phyloP scores from a whole-genome alignment of 2,329 filamentous ascomycete genomes.

The Ascochyta viciae-villosae region DNA sequence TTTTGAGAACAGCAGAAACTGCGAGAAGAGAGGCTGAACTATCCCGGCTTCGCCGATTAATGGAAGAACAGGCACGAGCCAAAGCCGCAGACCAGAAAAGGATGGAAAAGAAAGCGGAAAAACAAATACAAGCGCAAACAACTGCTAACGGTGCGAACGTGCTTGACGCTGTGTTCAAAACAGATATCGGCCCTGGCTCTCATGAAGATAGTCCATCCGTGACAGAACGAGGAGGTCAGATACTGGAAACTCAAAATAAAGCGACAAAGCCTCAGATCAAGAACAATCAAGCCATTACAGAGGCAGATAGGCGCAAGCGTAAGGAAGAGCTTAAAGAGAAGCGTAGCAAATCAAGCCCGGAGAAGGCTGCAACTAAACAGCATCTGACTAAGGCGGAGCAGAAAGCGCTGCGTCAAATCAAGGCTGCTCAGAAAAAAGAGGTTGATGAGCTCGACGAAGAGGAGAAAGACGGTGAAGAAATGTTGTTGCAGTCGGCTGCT shows the following conservation, averaged over 20 bases:
- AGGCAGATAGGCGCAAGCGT: not conserved
- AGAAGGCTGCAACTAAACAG: not conserved
- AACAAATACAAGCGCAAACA: not conserved
- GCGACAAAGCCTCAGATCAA: not conserved
- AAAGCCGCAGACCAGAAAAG: not conserved
- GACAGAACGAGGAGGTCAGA: not conserved
- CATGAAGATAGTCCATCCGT: too few species aligned
- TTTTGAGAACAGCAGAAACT: not conserved
- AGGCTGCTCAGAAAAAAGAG: not conserved
- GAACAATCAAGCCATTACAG: too few species aligned
- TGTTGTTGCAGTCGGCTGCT: not conserved
- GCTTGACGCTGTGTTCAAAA: not conserved
- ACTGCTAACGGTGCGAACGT: not conserved
- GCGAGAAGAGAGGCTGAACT: not conserved
- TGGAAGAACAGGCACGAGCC: not conserved
- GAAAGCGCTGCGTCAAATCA: not conserved
- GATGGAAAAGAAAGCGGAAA: not conserved
- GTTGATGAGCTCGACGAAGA: not conserved
- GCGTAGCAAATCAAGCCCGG: not conserved
- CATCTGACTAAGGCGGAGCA: not conserved
- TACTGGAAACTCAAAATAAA: not conserved
- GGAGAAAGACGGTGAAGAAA: not conserved
- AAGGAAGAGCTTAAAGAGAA: not conserved
- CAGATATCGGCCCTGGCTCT: too few species aligned
- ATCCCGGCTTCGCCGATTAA: not conserved